phyloP scores from a whole-genome alignment of 306 rosid genomes.

The Fragaria ananassa region DNA sequence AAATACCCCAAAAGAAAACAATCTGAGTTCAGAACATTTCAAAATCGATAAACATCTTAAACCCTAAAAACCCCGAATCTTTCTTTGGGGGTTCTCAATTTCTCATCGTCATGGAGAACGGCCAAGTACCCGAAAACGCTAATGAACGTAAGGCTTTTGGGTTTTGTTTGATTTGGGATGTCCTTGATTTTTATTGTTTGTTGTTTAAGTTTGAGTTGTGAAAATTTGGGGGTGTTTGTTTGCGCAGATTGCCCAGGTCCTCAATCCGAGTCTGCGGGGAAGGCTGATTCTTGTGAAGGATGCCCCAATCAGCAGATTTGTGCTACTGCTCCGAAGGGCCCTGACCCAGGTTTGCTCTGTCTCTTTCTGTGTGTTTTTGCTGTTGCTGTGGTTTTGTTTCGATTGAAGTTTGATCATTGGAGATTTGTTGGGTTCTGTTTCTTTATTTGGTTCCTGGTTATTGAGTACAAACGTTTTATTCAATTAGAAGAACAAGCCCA shows the following conservation, averaged over 20 bases:
- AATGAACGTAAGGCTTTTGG: slow-evolving; percentile 64
- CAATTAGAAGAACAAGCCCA: too few relatives aligned
- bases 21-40: too few relatives aligned
- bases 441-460: background rate
- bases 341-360: slow-evolving; percentile 64
- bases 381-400: too few relatives aligned
- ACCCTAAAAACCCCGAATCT: slow-evolving; percentile 6
- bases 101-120: slow-evolving; percentile 54
- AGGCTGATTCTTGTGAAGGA: slow-evolving; percentile 73
- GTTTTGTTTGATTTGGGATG: background rate
- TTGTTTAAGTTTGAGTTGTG: background rate
- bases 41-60: background rate
- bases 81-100: background rate
- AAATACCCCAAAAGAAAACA: too few relatives aligned
- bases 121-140: slow-evolving; percentile 73
- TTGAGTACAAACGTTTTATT: background rate
- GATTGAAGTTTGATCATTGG: too few relatives aligned
- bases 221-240: too few relatives aligned
- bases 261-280: slow-evolving; percentile 80
- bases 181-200: background rate
- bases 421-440: background rate
- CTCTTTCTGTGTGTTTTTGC: background rate
- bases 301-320: slow-evolving; percentile 89
- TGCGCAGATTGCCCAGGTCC: slow-evolving; percentile 86
- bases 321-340: slow-evolving; percentile 93